Base-by-base conservation (phyloP, 2,329 filamentous ascomycete genomes). In the Thelonectria olida region DNA sequence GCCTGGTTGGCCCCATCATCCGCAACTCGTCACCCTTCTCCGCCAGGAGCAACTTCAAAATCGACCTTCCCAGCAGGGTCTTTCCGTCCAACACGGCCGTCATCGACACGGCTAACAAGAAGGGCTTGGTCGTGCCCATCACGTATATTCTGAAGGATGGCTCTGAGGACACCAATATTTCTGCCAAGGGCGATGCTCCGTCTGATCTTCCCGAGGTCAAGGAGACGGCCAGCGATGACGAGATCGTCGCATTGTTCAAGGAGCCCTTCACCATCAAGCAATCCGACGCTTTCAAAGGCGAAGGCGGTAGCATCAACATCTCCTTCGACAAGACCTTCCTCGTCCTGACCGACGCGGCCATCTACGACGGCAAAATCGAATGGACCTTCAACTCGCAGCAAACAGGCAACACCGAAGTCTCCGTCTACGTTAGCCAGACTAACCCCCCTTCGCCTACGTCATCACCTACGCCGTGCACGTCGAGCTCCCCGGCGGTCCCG, bases 211-310 rank as follows among this genome's bases (percentile, higher is more conserved):
- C 31, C 3, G 31, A 34, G 7, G 31, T 34, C 31, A 34, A 34
- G 10, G 31, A 34, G 6, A 15, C 15, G 5, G 31, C 31, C 5
- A 15, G 31, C 7, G 15, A 34, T 15, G 12, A 34, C 5, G 31
- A 34, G 12, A 34, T 34, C 31, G 5, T 20, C 23, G 53, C 48
- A 3, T 36, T 17, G 13, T 34, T 39, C 3, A 10, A 42, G 5
- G 31, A 42, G 28, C 38, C 54, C 25, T 62, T 62, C 23, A 58
- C 34, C 17, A 54, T 64, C 31, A 15, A 49, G 10, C 62, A 64
- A 10, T 42, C 31, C 1, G 59, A 64, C 17, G 20, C 25, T 7
- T 63, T 64, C 54, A 49, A 48, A 1, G 59, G 62, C 2, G 13
- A 64, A 9, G 62, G 59, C 9, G 62, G 54, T 4, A 48, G 42